These are phyloP conservation scores for Udeniomyces megalosporus DNA, from an alignment of 768 basidiomycete genomes.

Conservation along the genomic window DNA sequence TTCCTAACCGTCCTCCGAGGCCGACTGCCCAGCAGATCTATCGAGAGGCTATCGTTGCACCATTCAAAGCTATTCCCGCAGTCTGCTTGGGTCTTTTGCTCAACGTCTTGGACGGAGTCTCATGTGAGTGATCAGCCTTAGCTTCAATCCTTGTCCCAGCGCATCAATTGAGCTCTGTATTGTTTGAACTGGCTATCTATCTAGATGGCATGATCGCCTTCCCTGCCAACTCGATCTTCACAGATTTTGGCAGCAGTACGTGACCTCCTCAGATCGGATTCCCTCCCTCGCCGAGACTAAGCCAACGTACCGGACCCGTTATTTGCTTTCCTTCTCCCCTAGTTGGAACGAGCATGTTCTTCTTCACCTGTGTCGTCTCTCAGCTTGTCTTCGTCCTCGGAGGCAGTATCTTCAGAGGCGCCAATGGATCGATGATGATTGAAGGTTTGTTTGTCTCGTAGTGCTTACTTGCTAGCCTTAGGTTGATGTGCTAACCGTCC, in stretches of 20 bases:
- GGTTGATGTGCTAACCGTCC: background rate
- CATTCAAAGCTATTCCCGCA: constrained; percentile 44
- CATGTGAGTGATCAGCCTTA: constrained; percentile 9
- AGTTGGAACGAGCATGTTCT: constrained; percentile 7
- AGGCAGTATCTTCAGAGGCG: constrained; percentile 56
- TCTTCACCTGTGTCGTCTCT: constrained; percentile 47
- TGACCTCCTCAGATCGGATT: too few relatives aligned
- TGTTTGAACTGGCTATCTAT: too few relatives aligned
- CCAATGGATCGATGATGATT: constrained; percentile 56
- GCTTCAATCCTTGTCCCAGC: background rate
- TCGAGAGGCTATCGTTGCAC: constrained; percentile 21
- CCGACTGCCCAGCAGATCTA: constrained; percentile 6
- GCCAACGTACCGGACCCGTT: too few relatives aligned
- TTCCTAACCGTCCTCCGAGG: background rate
- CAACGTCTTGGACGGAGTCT: constrained; percentile 80
- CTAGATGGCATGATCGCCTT: constrained; percentile 96
- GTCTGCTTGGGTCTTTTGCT: constrained; percentile 68
- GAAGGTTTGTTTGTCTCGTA: constrained; percentile 58
- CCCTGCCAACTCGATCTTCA: constrained; percentile 64
- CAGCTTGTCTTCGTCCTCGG: constrained; percentile 75
- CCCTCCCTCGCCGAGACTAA: too few relatives aligned
- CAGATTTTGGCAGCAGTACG: constrained; percentile 60
- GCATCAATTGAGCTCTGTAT: too few relatives aligned
- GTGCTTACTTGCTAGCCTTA: background rate
- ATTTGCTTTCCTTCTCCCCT: too few relatives aligned